Conservation (phyloP, 2,329 filamentous ascomycete genomes). For the Talaromyces verruculosus region DNA sequence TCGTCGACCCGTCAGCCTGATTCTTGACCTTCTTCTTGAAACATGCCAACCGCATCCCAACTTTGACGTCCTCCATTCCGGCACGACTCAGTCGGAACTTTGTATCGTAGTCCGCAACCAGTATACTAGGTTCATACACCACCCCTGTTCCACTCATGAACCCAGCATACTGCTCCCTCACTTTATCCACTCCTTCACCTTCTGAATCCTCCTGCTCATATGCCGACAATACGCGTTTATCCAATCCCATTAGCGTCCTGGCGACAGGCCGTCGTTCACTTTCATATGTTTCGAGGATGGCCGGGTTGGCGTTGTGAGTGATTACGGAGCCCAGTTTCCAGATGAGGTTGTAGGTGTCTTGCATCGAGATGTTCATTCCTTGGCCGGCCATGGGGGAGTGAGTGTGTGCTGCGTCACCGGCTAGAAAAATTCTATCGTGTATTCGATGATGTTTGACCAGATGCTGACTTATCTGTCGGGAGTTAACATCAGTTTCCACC, state of each 20-base stretch:
- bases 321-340: constrained; percentile 36
- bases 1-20: constrained; percentile 37
- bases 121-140: constrained; percentile 52
- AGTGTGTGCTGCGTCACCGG: constrained; percentile 59
- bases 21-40: constrained; percentile 48
- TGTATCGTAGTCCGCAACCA: not conserved
- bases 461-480: constrained; percentile 58
- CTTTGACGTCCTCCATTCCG: not conserved
- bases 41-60: not conserved
- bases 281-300: constrained; percentile 33
- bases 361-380: constrained; percentile 39
- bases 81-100: not conserved
- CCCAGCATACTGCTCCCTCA: constrained; percentile 57
- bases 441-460: constrained; percentile 52
- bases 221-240: constrained; percentile 44
- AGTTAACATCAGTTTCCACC: not conserved
- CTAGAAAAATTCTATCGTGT: constrained; percentile 61
- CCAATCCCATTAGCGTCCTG: constrained; percentile 33
- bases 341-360: constrained; percentile 36
- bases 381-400: constrained; percentile 36
- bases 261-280: constrained; percentile 35
- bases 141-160: constrained; percentile 62
- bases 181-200: constrained; percentile 57
- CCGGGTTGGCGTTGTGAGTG: constrained; percentile 27
- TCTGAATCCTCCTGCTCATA: constrained; percentile 61